Percentiles rank a stretch among this genome's conserved stretches.
phyloP scores from a whole-genome alignment of 345 rosid species.

The Ceriops zippeliana region DNA sequence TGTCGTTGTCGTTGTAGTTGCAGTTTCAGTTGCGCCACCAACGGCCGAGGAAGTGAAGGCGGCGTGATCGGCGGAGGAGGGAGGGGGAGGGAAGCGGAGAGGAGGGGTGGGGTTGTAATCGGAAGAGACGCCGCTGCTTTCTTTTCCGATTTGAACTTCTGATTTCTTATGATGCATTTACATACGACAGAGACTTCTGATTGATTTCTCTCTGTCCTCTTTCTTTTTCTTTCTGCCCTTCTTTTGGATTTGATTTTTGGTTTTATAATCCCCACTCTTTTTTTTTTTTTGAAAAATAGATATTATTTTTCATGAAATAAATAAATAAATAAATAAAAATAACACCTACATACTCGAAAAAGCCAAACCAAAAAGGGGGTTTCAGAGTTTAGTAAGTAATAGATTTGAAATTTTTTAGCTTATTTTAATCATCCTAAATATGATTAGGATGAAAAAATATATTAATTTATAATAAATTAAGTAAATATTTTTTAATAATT shows the following conservation, averaged over 20 bases:
- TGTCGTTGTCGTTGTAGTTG: slow-evolving; percentile 1
- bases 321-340: no score
- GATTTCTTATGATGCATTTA: slow-evolving; percentile 99
- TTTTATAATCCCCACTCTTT: no score
- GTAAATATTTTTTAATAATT: no score
- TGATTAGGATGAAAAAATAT: no score
- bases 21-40: neutral
- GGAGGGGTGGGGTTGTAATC: slow-evolving; percentile 76
- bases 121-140: slow-evolving; percentile 99
- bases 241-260: neutral
- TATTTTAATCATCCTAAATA: no score
- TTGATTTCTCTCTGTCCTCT: neutral
- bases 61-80: neutral
- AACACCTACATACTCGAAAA: no score
- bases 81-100: slow-evolving; percentile 26
- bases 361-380: no score
- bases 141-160: slow-evolving; percentile 98
- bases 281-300: neutral
- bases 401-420: no score
- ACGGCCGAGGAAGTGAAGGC: no score
- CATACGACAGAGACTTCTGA: slow-evolving; percentile 25
- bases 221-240: neutral
- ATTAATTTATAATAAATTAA: no score
- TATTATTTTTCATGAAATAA: no score
- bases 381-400: no score